Evolutionary conservation across 768 basidiomycete species (phyloP).

Genomic region (Rhizopogon vinicolor): DNA sequence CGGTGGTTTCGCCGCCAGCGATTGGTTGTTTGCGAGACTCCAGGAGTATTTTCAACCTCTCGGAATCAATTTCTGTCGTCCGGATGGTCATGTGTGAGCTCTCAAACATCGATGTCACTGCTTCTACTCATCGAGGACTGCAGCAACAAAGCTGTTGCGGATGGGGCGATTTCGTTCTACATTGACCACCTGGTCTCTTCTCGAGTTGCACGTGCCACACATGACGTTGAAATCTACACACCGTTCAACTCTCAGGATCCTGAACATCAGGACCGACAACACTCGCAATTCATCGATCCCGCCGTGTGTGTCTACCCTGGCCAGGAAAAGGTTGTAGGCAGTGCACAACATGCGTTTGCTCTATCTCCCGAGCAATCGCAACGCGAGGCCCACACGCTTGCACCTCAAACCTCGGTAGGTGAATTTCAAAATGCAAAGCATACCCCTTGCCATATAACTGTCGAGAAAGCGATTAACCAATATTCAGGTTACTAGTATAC

Average conservation of each 20-base stretch:
- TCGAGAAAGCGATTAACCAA: too few relatives aligned
- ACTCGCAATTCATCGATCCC: constrained; percentile 11
- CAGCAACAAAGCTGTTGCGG: constrained; percentile 46
- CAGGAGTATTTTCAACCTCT: too few relatives aligned
- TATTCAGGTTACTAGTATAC: constrained; percentile 13
- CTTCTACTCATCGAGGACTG: neutral
- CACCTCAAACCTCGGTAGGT: too few relatives aligned
- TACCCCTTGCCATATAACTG: too few relatives aligned
- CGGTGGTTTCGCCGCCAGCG: constrained; percentile 47
- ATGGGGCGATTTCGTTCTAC: constrained; percentile 37
- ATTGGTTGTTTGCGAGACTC: constrained; percentile 41
- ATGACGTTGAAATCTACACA: constrained; percentile 27
- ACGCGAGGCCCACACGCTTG: too few relatives aligned
- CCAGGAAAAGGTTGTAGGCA: too few relatives aligned
- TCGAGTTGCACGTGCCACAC: constrained; percentile 38
- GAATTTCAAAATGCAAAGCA: too few relatives aligned
- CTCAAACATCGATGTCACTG: neutral
- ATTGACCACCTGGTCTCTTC: constrained; percentile 41
- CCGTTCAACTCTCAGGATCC: constrained; percentile 21
- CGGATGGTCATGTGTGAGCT: constrained; percentile 45
- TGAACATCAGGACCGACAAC: constrained; percentile 32
- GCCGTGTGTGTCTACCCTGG: constrained; percentile 11
- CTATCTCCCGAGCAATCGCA: too few relatives aligned
- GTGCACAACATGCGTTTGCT: too few relatives aligned
- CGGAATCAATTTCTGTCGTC: too few relatives aligned